Conservation (phyloP, 2,329 filamentous ascomycete species). For the Diaporthe citri region DNA sequence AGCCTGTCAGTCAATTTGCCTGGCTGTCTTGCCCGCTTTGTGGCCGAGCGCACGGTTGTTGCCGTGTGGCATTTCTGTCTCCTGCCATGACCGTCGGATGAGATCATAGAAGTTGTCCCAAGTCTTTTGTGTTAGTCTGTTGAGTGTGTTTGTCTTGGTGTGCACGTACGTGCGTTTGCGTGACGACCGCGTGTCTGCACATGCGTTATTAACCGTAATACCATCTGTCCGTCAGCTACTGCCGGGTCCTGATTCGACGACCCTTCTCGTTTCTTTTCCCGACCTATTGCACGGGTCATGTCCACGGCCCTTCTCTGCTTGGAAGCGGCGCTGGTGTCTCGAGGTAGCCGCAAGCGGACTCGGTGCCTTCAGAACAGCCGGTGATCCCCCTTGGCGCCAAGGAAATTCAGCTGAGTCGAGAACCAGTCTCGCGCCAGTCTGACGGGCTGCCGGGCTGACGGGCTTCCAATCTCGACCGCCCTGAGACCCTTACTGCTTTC, state of each 20-base stretch:
- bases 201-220: background rate
- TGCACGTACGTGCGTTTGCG: background rate
- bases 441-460: constrained; percentile 15
- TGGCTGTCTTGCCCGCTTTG: background rate
- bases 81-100: background rate
- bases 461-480: background rate
- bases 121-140: background rate
- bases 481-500: background rate
- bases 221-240: background rate
- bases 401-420: background rate
- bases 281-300: background rate
- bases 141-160: background rate
- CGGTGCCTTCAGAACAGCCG: constrained; percentile 5
- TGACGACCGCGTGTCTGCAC: background rate
- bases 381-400: constrained; percentile 18
- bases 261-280: background rate
- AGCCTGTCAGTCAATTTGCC: background rate
- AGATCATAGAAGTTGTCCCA: background rate
- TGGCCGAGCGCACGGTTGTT: background rate
- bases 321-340: constrained; percentile 15
- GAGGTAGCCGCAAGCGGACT: constrained; percentile 26
- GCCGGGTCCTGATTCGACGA: background rate
- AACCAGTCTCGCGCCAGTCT: background rate
- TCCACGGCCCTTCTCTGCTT: background rate
- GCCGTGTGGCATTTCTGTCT: background rate